Conservation (phyloP, 805 yeast species). For the Pichia heedii region DNA sequence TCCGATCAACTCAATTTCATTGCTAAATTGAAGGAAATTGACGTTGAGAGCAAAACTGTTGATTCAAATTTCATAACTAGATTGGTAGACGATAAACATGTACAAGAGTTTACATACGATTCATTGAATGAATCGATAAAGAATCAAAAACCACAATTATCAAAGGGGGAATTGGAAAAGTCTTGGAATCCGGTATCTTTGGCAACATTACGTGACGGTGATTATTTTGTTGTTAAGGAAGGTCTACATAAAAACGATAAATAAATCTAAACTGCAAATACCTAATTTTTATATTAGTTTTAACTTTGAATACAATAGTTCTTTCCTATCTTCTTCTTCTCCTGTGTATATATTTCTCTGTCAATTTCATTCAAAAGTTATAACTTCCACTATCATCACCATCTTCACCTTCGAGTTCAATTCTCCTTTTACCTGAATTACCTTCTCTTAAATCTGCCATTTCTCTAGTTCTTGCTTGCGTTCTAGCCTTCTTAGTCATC, state of each 20-base stretch:
- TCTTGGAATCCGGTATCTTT: constrained; percentile 35
- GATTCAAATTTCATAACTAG: constrained; percentile 15
- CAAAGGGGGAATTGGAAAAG: constrained; percentile 34
- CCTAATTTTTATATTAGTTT: too few species aligned
- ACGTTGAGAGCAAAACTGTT: constrained; percentile 4
- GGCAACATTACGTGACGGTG: constrained; percentile 27
- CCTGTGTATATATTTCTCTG: too few species aligned
- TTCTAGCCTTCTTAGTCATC: constrained; percentile 79
- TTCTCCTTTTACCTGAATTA: constrained; percentile 63
- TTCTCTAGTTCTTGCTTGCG: constrained; percentile 72
- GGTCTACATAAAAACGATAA: constrained; percentile 34
- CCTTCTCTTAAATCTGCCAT: constrained; percentile 57
- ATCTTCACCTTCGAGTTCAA: constrained; percentile 52
- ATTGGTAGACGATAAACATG: constrained; percentile 21
- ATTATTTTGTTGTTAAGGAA: constrained; percentile 36
- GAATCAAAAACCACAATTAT: constrained; percentile 13
- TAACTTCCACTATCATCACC: constrained; percentile 1
- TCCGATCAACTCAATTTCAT: constrained; percentile 44
- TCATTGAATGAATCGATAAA: constrained; percentile 23
- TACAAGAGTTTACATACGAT: constrained; percentile 21
- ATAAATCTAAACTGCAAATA: constrained; percentile 3
- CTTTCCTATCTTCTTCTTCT: background rate
- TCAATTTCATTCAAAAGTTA: too few species aligned
- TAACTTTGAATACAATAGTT: background rate
- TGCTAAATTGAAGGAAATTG: constrained; percentile 33